These are phyloP conservation scores for Umbelopsis vinacea DNA, from an alignment of 192 early-diverging fungal species.

Conservation along the genomic window DNA sequence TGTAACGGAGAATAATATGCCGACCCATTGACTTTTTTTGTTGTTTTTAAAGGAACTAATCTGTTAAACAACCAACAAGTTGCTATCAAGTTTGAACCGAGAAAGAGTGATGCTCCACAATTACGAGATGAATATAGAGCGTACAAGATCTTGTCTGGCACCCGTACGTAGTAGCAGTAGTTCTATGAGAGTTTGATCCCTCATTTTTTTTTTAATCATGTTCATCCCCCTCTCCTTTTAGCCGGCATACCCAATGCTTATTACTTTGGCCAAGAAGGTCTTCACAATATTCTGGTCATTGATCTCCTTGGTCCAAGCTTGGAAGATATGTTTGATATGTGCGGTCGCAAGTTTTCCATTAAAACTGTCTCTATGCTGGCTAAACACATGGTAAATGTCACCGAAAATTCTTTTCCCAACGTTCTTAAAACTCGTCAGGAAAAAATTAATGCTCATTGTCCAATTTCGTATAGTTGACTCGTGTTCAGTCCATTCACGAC, in stretches of 20 bases:
- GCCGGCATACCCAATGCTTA: conserved; percentile 91
- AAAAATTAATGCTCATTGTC: background rate
- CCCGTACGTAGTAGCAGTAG: conserved; percentile 39
- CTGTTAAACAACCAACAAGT: conserved; percentile 90
- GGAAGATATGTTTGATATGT: conserved; percentile 98
- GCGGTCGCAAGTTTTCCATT: conserved; percentile 84
- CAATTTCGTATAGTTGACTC: conserved; percentile 51
- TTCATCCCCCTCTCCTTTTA: conserved; percentile 9
- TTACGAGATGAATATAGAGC: conserved; percentile 95
- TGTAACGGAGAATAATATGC: conserved; percentile 17
- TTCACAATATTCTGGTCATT: conserved; percentile 94
- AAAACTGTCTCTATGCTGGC: conserved; percentile 97
- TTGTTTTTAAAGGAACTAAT: conserved; percentile 67
- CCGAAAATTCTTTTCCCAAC: background rate
- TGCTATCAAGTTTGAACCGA: conserved; percentile 97
- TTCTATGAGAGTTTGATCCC: too few relatives aligned
- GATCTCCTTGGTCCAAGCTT: conserved; percentile 93
- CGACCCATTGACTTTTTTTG: background rate
- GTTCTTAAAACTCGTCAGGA: background rate
- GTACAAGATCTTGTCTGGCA: conserved; percentile 89
- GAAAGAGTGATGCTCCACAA: conserved; percentile 97
- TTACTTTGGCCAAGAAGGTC: conserved; percentile 97
- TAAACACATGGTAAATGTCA: conserved; percentile 84
- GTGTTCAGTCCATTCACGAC: conserved; percentile 94
- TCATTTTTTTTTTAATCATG: too few relatives aligned